Conservation (phyloP, 1,139 yeast genomes). For the Candida mesenterica region DNA sequence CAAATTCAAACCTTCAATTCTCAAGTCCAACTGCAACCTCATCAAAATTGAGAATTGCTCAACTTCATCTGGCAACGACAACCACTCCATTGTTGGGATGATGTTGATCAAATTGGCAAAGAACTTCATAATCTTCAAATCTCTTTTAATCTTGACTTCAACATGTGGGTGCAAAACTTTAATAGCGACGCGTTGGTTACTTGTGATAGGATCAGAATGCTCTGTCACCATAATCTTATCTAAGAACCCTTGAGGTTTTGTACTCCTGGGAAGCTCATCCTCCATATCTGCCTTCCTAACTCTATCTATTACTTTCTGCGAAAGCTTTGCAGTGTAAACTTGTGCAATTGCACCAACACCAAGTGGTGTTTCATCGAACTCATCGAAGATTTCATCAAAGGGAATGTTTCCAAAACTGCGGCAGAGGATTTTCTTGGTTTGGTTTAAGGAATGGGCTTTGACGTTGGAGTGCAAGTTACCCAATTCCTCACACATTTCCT, state of each 20-base stretch:
- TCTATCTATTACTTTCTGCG: conserved; percentile 39
- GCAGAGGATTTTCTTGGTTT: conserved; percentile 59
- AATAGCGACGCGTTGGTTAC: conserved; percentile 72
- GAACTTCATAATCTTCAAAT: conserved; percentile 75
- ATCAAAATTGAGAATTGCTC: conserved; percentile 81
- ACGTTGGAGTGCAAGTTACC: conserved; percentile 81
- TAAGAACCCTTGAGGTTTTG: conserved; percentile 21
- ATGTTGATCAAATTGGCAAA: conserved; percentile 69
- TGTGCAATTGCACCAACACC: conserved; percentile 99
- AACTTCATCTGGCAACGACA: conserved; percentile 91
- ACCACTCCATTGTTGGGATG: conserved; percentile 97
- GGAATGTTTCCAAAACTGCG: conserved; percentile 59
- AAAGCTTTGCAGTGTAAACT: conserved; percentile 76
- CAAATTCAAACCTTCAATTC: conserved; percentile 85
- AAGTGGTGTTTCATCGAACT: conserved; percentile 69
- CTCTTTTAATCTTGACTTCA: conserved; percentile 69
- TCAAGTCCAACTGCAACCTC: conserved; percentile 82
- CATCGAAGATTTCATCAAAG: conserved; percentile 80
- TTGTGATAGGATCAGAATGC: conserved; percentile 33
- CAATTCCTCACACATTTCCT: conserved; percentile 73
- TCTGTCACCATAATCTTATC: conserved; percentile 40
- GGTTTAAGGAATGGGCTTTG: conserved; percentile 62
- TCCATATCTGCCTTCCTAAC: conserved; percentile 30
- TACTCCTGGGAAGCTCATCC: conserved; percentile 9
- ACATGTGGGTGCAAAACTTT: conserved; percentile 92